These are phyloP conservation scores for Phialemoniopsis sp. DNA, from an alignment of 2,329 filamentous ascomycete species.

Conservation along the genomic window DNA sequence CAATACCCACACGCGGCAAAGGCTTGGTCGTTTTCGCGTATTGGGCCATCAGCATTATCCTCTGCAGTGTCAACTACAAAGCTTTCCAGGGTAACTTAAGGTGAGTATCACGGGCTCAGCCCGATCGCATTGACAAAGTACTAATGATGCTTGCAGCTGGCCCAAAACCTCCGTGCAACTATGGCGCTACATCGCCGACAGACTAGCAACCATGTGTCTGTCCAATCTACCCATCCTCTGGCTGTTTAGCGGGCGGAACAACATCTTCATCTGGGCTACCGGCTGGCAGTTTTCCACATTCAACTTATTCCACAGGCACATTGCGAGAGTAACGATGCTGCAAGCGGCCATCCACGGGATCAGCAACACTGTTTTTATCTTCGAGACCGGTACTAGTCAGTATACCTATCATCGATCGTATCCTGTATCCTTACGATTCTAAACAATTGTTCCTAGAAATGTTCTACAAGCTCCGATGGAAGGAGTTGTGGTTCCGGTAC, in stretches of 20 bases:
- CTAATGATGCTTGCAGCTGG: too few species aligned
- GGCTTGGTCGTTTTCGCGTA: conserved; percentile 9
- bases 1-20: conserved; percentile 12
- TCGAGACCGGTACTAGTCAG: too few species aligned
- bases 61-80: conserved; percentile 8
- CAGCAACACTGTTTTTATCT: too few species aligned
- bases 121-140: too few species aligned
- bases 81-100: conserved; percentile 12
- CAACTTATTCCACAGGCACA: conserved; percentile 2
- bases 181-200: conserved; percentile 11
- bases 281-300: conserved; percentile 1
- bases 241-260: conserved; percentile 2
- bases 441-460: not conserved
- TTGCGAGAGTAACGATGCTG: not conserved
- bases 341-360: not conserved
- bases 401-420: too few species aligned
- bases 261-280: conserved; percentile 1
- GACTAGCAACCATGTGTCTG: conserved; percentile 11
- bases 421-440: too few species aligned
- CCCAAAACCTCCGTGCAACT: conserved; percentile 3
- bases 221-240: conserved; percentile 12
- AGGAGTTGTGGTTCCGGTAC: not conserved
- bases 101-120: conserved; percentile 6
- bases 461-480: not conserved
- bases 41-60: conserved; percentile 9